Evolutionary conservation across 306 rosid species (phyloP).

Genomic region (Adenanthera pavonina): DNA sequence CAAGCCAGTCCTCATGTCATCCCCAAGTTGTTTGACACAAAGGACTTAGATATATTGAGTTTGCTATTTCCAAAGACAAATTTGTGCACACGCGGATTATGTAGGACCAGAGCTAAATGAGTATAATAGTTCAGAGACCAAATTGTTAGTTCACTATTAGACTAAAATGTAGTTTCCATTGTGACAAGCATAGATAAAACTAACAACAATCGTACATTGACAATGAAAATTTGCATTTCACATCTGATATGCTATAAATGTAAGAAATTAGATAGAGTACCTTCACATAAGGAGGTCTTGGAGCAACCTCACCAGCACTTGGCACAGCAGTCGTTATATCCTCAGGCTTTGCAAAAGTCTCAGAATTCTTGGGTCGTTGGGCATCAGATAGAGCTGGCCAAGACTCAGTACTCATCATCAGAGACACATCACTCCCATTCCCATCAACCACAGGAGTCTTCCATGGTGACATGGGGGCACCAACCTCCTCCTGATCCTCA

Average conservation of each 20-base stretch:
- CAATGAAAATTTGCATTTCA: constrained; percentile 10
- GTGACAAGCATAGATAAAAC: no score
- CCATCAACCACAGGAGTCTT: constrained; percentile 64
- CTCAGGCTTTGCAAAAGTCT: constrained; percentile 43
- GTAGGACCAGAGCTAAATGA: no score
- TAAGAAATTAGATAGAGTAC: constrained; percentile 29
- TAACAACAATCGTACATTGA: background rate
- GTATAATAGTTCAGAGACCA: no score
- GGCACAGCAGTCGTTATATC: constrained; percentile 37
- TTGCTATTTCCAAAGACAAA: background rate
- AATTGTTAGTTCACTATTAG: background rate
- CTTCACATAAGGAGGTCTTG: constrained; percentile 56
- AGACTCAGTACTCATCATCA: constrained; percentile 72
- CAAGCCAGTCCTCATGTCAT: no score
- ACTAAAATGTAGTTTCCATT: no score
- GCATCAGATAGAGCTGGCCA: constrained; percentile 94
- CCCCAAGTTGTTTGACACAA: no score
- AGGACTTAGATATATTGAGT: no score
- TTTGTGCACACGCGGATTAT: no score
- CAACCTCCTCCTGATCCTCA: constrained; percentile 58
- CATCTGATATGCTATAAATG: background rate
- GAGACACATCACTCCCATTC: constrained; percentile 56
- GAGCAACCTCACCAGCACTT: constrained; percentile 42
- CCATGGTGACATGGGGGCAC: constrained; percentile 85
- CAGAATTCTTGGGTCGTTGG: constrained; percentile 64